Evolutionary conservation across 2,329 filamentous ascomycete genomes (phyloP).

Genomic region (Drechslerella coelobrocha): DNA sequence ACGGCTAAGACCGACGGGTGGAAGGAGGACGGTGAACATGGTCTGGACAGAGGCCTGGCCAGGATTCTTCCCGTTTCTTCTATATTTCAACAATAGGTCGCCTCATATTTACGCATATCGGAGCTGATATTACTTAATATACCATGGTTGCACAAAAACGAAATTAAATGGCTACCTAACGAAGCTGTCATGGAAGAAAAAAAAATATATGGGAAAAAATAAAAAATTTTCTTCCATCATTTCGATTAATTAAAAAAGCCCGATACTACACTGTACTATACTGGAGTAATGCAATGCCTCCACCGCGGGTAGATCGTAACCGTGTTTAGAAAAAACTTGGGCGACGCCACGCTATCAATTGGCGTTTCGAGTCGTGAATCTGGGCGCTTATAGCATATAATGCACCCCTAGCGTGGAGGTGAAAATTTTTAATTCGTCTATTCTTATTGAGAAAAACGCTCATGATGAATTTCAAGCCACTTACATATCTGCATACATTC

Average conservation of each 20-base stretch:
- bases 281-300: neutral
- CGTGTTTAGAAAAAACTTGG: neutral
- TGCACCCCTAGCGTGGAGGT: neutral
- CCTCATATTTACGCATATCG: too few species aligned
- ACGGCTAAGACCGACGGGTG: neutral
- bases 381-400: neutral
- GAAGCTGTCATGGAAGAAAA: too few species aligned
- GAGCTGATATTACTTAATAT: too few species aligned
- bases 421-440: neutral
- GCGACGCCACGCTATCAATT: neutral
- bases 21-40: neutral
- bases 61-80: neutral
- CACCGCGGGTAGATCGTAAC: neutral
- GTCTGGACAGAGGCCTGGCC: neutral
- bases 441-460: too few species aligned
- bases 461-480: too few species aligned
- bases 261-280: too few species aligned
- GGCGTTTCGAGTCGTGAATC: neutral
- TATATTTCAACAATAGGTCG: too few species aligned
- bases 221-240: too few species aligned
- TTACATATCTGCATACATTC: too few species aligned
- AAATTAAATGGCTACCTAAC: slow-evolving; percentile 1
- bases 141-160: neutral
- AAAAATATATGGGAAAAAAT: too few species aligned
- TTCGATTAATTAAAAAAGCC: too few species aligned